phyloP scores from a whole-genome alignment of 805 yeast species.

The Myxozyma monticola region DNA sequence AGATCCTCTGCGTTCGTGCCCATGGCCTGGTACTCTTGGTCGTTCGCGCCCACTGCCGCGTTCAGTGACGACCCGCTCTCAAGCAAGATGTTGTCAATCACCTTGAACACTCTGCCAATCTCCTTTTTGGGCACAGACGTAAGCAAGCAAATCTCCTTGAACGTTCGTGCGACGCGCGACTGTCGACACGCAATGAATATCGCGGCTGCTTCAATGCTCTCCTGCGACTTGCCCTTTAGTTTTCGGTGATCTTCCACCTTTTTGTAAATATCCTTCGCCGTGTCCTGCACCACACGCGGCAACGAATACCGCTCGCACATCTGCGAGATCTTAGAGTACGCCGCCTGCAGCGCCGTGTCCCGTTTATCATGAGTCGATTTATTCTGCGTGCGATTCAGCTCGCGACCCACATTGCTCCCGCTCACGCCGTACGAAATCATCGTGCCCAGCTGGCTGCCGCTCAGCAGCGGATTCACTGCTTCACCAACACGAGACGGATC shows the following conservation, averaged over 20 bases:
- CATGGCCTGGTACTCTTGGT: constrained; percentile 58
- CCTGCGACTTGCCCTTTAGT: constrained; percentile 87
- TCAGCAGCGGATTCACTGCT: constrained; percentile 88
- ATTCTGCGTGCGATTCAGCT: constrained; percentile 85
- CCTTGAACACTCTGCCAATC: constrained; percentile 62
- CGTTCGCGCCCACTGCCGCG: constrained; percentile 37
- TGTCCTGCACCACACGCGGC: constrained; percentile 94
- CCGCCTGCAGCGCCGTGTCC: constrained; percentile 83
- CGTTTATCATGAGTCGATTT: constrained; percentile 80
- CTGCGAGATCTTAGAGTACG: constrained; percentile 86
- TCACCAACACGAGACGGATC: constrained; percentile 99
- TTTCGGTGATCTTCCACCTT: constrained; percentile 83
- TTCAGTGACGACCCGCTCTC: constrained; percentile 8
- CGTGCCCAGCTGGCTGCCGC: constrained; percentile 87
- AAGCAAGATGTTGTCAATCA: constrained; percentile 66
- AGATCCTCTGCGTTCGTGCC: constrained; percentile 93
- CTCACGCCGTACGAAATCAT: constrained; percentile 86
- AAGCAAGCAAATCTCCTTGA: constrained; percentile 92
- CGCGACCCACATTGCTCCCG: constrained; percentile 83
- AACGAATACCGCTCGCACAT: constrained; percentile 96
- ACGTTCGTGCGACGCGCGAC: constrained; percentile 90
- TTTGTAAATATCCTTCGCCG: constrained; percentile 95
- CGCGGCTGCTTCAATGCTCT: constrained; percentile 94
- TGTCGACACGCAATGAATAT: constrained; percentile 92
- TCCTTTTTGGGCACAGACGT: constrained; percentile 93